Evolutionary conservation across 257 asterid species (phyloP), one percentile per base, ranked within the genome.

Genomic region (Solanum medicagineum): DNA sequence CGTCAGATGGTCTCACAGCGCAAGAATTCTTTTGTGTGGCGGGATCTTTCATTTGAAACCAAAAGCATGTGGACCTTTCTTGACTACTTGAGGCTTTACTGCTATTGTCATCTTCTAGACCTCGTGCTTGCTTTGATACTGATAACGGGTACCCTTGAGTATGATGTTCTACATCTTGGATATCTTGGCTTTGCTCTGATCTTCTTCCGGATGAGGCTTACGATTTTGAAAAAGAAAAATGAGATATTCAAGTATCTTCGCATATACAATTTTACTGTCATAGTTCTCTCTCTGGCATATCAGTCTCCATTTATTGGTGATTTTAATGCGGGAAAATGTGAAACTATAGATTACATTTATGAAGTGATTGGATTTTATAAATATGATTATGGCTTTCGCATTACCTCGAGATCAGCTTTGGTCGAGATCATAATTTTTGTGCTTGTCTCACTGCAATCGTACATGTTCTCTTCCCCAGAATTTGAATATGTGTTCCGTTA

Each of bases 1-100:
- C 94, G 91, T 80, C 91, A 93, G 86, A 90, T 95, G 97, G 85
- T 94, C 89, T 95, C 94, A 85, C 99, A 97, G 91, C 94, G 94
- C 49, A 95, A 91, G 92, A 92, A 94, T 86, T 92, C 96, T 77
- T 94, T 90, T 57, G 98, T 97, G 85, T 97, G 99, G 99, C 89
- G 95, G 87, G 99, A 97, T 89, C 92, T 97, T 62, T 92, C 99
- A 44, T 97, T 97, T 87, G 99, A 95, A 91, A 97, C 99, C 87
- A 97, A 95, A 89, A 85, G 98, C 94, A 95, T 95, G 98, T 97
- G 99, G 99, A 97, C 99, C 56, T 91, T 95, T 91, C 92, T 97
- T 9, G 99, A 95, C 87, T 97, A 97, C 88, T 82, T 97, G 93
- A 94, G 98, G 89, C 96, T 97, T 81, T 97, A 97, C 91, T 97